A percentile compares a stretch with the other conserved stretches of the same genome.
Conservation (phyloP, 1,284 basidiomycete species). For the Inonotus obliquus region DNA sequence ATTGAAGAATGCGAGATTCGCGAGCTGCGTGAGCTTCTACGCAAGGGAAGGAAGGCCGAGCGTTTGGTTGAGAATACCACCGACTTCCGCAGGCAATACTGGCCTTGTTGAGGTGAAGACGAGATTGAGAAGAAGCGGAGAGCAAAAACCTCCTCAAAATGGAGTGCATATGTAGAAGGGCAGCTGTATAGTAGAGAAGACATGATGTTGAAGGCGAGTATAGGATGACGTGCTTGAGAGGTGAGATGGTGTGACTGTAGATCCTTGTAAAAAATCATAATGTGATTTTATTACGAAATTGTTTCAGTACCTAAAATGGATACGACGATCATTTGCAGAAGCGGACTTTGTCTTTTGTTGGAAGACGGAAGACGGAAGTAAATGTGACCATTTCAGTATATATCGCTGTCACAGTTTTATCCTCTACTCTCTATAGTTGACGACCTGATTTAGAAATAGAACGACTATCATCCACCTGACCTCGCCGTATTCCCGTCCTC, state of each 20-base stretch:
- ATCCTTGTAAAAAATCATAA: no score
- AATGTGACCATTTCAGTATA: neutral
- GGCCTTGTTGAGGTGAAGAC: neutral
- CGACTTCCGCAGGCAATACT: neutral
- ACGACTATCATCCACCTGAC: neutral
- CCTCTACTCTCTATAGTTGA: neutral
- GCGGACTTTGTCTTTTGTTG: neutral
- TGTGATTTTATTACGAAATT: no score
- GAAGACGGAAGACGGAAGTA: no score
- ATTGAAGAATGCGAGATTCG: slow-evolving; percentile 44
- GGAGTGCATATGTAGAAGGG: no score
- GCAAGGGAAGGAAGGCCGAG: slow-evolving; percentile 59
- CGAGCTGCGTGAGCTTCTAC: slow-evolving; percentile 70
- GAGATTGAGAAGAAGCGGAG: neutral
- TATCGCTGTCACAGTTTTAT: neutral
- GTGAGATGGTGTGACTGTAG: no score
- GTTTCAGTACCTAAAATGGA: neutral
- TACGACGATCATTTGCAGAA: neutral
- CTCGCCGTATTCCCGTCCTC: neutral
- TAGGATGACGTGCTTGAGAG: no score
- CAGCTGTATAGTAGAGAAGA: no score
- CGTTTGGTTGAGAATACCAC: neutral
- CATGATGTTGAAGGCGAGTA: no score
- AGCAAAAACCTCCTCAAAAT: neutral
- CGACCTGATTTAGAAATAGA: neutral